phyloP scores from a whole-genome alignment of 2,329 filamentous ascomycete genomes.

The Pseudogymnoascus pannorum region DNA sequence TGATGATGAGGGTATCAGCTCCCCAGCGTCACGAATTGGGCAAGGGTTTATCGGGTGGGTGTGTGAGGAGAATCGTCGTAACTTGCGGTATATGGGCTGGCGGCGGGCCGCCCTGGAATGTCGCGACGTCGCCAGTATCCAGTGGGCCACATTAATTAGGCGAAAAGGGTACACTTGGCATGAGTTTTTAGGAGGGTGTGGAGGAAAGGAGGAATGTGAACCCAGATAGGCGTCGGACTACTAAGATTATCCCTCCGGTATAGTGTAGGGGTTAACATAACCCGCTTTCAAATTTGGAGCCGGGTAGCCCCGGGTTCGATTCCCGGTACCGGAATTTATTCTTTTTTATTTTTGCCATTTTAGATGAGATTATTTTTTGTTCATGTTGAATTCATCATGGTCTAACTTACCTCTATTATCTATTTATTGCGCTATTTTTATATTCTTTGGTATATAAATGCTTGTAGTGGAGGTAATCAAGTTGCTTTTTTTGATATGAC shows the following conservation, averaged over 20 bases:
- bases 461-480: neutral
- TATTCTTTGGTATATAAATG: neutral
- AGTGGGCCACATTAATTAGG: slow-evolving; percentile 1
- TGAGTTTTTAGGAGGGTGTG: too few species aligned
- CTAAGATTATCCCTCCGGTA: slow-evolving; percentile 11
- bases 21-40: slow-evolving; percentile 31
- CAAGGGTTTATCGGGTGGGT: neutral
- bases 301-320: slow-evolving; percentile 15
- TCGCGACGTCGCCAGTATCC: slow-evolving; percentile 4
- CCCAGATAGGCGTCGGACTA: neutral
- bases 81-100: neutral
- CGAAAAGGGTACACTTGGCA: neutral
- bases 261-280: slow-evolving; percentile 15
- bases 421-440: neutral
- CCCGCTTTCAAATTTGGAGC: slow-evolving; percentile 12
- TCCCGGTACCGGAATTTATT: slow-evolving; percentile 13
- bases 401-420: neutral
- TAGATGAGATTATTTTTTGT: neutral
- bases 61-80: neutral
- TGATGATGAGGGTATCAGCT: slow-evolving; percentile 40
- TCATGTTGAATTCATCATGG: neutral
- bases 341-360: slow-evolving; percentile 9
- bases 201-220: neutral
- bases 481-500: neutral
- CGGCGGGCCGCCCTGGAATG: slow-evolving; percentile 1